Evolutionary conservation across 345 rosid species (phyloP).

Genomic region (Streptanthus diversifolius): DNA sequence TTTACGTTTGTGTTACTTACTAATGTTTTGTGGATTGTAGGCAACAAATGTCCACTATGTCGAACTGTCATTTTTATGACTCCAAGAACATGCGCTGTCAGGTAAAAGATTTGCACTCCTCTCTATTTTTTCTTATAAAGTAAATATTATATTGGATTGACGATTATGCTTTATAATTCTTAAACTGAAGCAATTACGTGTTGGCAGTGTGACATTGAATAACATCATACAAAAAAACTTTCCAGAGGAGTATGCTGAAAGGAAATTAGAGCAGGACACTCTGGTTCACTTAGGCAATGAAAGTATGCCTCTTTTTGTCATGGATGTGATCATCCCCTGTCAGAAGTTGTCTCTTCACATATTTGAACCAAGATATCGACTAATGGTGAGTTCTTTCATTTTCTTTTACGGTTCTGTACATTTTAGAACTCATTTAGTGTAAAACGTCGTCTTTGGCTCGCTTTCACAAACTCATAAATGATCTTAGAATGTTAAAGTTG

Average conservation of each 20-base stretch:
- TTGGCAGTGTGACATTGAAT: conserved; percentile 78
- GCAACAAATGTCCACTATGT: conserved; percentile 95
- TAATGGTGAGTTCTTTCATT: conserved; percentile 64
- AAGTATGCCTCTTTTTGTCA: conserved; percentile 81
- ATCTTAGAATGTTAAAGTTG: neutral
- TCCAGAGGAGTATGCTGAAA: conserved; percentile 86
- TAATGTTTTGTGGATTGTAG: conserved; percentile 40
- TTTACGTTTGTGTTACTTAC: neutral
- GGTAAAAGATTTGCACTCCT: conserved; percentile 38
- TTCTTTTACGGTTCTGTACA: neutral
- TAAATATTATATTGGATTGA: neutral
- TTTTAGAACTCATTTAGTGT: conserved; percentile 7
- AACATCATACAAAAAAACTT: conserved; percentile 82
- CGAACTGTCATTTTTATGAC: conserved; percentile 83
- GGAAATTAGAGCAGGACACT: conserved; percentile 79
- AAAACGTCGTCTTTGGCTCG: neutral
- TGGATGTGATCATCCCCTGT: conserved; percentile 90
- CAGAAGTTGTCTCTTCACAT: conserved; percentile 85
- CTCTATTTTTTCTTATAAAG: neutral
- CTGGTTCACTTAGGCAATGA: conserved; percentile 74
- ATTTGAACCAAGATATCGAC: conserved; percentile 89
- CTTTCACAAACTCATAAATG: neutral
- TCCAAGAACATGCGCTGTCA: conserved; percentile 80
- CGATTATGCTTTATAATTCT: neutral
- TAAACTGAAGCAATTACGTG: conserved; percentile 20